Evolutionary conservation across 371 early-diverging fungal genomes (phyloP), one percentile per base, ranked within the genome.

Genomic region (Encephalitozoon intestinalis): DNA sequence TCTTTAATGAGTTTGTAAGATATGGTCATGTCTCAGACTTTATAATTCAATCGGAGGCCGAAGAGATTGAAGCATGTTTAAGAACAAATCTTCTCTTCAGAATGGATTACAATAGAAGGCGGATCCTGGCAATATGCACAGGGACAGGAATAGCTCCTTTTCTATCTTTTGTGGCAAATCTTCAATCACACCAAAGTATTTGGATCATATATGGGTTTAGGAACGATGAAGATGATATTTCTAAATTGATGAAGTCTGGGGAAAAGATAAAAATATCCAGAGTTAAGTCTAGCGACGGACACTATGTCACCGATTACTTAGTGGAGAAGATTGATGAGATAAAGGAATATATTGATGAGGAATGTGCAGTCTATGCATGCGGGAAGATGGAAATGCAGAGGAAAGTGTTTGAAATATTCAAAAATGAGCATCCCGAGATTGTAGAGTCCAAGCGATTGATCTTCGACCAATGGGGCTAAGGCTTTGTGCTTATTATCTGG

Each of bases 111-210:
- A 15, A 51, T 25, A 43, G 43, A 0, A 64, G 39, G 44, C 70
- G 70, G n/a, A 21, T 67, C 0, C 9, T 83, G 4, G 63, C 73
- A 23, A 70, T 84, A 64, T 79, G 80, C 28, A 83, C 81, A 31
- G 85, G 85, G 41, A 81, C 82, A 39, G 85, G 85, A 37, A 73
- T 84, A 28, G 80, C 83, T 12, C 85, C 81, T 7, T 84, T 84
- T 78, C 37, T 84, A 21, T 75, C 82, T 18, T 81, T 84, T 75
- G 44, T 74, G 11, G 69, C 66, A n/a, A 79, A 82, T 49, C 43
- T 43, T 31, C n/a, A 46, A 11, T 1, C 34, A 49, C 66, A 76
- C 31, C 58, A 70, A 21, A 18, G 18, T 15, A 52, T 81, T 39
- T 67, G 53, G 54, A 43, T 84, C 5, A 73, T 84, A 11, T 84